Evolutionary conservation across 352 stramenopile genomes (phyloP).

Genomic region (Hyaloperonospora arabidopsidis): DNA sequence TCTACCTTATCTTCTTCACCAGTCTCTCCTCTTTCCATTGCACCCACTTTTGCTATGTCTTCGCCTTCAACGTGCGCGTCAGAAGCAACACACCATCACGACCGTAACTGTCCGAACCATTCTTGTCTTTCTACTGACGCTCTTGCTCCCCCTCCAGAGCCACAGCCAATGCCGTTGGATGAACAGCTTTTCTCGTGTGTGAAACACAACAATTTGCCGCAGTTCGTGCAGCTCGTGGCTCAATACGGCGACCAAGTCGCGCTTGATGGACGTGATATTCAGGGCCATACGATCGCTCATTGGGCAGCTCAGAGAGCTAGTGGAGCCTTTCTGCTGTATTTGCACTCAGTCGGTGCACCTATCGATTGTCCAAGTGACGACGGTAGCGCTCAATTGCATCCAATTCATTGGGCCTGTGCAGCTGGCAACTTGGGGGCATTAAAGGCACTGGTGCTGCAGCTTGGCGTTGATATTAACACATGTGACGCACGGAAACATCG

Average conservation of each 20-base stretch:
- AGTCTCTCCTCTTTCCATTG: slow-evolving; percentile 2
- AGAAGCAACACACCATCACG: slow-evolving; percentile 20
- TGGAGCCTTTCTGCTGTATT: slow-evolving; percentile 49
- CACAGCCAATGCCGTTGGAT: slow-evolving; percentile 29
- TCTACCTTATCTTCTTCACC: not conserved
- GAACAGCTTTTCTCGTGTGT: slow-evolving; percentile 61
- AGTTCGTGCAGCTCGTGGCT: slow-evolving; percentile 44
- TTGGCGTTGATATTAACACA: slow-evolving; percentile 67
- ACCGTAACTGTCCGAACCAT: slow-evolving; percentile 5
- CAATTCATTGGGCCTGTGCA: slow-evolving; percentile 80
- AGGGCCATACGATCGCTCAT: slow-evolving; percentile 66
- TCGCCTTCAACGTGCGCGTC: slow-evolving; percentile 3
- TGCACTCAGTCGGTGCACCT: slow-evolving; percentile 36
- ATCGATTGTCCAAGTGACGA: slow-evolving; percentile 52
- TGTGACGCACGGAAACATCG: slow-evolving; percentile 62
- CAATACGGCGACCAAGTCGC: slow-evolving; percentile 36
- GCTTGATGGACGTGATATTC: slow-evolving; percentile 34
- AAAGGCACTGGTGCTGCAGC: slow-evolving; percentile 45
- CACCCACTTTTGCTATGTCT: not conserved
- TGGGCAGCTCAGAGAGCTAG: slow-evolving; percentile 58
- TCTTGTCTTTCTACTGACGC: slow-evolving; percentile 17
- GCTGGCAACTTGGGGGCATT: slow-evolving; percentile 63
- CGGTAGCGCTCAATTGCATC: slow-evolving; percentile 51
- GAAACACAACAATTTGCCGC: slow-evolving; percentile 48
- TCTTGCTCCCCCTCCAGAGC: slow-evolving; percentile 6